phyloP scores from a whole-genome alignment of 495 filamentous ascomycete genomes.

The Penicillium crystallinum region DNA sequence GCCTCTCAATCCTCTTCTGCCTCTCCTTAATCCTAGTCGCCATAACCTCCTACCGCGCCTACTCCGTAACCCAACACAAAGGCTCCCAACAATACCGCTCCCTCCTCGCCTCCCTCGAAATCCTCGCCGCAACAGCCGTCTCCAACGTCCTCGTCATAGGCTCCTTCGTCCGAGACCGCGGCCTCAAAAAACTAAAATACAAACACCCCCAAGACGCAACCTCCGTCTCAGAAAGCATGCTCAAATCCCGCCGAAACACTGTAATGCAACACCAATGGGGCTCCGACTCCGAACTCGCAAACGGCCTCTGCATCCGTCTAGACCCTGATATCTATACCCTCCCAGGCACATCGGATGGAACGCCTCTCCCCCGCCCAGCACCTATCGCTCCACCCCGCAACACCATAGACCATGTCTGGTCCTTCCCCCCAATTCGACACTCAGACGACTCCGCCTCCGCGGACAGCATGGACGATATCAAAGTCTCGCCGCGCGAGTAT shows the following conservation, averaged over 20 bases:
- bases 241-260: constrained; percentile 44
- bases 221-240: constrained; percentile 48
- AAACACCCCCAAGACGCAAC: constrained; percentile 50
- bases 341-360: not conserved
- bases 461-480: constrained; percentile 33
- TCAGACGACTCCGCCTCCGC: constrained; percentile 29
- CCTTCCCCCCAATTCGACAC: constrained; percentile 20
- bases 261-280: constrained; percentile 66
- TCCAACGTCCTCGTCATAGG: constrained; percentile 76
- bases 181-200: constrained; percentile 73
- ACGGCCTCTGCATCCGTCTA: constrained; percentile 63
- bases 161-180: constrained; percentile 74
- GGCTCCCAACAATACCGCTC: constrained; percentile 71
- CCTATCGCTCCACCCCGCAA: constrained; percentile 29
- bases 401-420: too few relatives aligned
- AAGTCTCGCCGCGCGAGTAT: constrained; percentile 36
- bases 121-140: constrained; percentile 69
- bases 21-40: constrained; percentile 72
- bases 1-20: constrained; percentile 69
- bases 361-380: constrained; percentile 19
- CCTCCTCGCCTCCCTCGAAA: constrained; percentile 70
- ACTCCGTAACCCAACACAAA: constrained; percentile 56
- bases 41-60: constrained; percentile 72
- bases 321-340: constrained; percentile 52
- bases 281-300: constrained; percentile 74